A percentile compares a stretch with the other conserved stretches of the same genome.
Evolutionary conservation across 129 eudicot species (phyloP).

Genomic region (Saussurea involucrata): DNA sequence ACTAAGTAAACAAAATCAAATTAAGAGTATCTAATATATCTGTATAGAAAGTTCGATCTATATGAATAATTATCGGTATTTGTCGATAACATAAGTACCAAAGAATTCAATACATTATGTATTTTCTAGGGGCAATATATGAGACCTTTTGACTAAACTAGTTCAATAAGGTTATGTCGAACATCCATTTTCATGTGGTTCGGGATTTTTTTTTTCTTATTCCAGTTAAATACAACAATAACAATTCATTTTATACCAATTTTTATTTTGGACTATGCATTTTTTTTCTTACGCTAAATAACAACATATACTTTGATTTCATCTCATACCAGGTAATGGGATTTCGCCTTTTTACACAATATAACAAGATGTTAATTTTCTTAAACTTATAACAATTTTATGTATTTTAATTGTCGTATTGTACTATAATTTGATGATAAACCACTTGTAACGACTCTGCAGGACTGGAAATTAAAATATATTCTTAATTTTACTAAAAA

Average conservation of each 20-base stretch:
- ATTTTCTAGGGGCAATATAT: neutral
- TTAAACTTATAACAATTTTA: neutral
- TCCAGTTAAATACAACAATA: neutral
- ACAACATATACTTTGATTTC: neutral
- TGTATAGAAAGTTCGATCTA: neutral
- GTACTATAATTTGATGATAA: too few relatives aligned
- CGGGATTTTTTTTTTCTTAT: too few relatives aligned
- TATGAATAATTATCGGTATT: neutral
- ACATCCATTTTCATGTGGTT: neutral
- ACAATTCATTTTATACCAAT: neutral
- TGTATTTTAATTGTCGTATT: too few relatives aligned
- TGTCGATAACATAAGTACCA: neutral
- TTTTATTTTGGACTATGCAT: neutral
- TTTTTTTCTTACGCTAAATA: neutral
- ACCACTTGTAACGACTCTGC: too few relatives aligned
- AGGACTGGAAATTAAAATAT: too few relatives aligned
- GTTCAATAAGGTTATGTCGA: neutral
- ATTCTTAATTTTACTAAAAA: too few relatives aligned
- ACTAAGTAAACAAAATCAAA: neutral
- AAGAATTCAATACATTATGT: neutral
- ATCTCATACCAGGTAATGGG: neutral
- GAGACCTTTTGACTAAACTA: neutral
- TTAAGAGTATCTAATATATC: neutral
- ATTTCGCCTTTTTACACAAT: neutral
- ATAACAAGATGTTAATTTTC: neutral